A percentile compares a stretch with the other conserved stretches of the same genome.
These are phyloP conservation scores for Colletotrichum costaricense DNA, from an alignment of 2,329 filamentous ascomycete genomes.

Conservation along the genomic window DNA sequence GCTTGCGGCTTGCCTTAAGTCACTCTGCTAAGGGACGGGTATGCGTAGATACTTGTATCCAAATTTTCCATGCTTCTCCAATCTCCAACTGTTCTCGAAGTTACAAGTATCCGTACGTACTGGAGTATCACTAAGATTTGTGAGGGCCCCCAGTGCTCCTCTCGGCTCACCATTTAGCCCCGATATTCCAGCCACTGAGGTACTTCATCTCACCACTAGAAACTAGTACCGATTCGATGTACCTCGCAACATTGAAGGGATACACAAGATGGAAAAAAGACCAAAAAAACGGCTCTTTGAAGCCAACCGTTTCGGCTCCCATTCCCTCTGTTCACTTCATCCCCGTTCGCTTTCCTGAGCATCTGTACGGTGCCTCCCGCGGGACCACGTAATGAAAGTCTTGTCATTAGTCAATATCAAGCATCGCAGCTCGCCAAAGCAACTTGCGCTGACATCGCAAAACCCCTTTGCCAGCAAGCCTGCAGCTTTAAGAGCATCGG, in stretches of 20 bases:
- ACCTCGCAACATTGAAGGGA: background rate
- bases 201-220: background rate
- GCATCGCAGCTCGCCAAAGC: background rate
- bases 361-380: background rate
- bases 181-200: background rate
- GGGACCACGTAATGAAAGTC: conserved; percentile 18
- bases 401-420: conserved; percentile 16
- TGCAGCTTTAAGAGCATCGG: background rate
- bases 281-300: background rate
- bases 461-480: background rate
- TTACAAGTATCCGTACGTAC: background rate
- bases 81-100: background rate
- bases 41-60: background rate
- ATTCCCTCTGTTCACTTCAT: background rate
- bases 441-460: conserved; percentile 4
- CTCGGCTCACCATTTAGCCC: background rate
- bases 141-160: too few relatives aligned
- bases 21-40: background rate
- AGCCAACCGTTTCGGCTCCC: background rate
- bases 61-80: background rate
- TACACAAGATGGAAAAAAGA: background rate
- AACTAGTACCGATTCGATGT: background rate
- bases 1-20: background rate
- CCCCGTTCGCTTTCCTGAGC: background rate
- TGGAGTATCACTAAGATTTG: too few relatives aligned